Evolutionary conservation across 2,329 filamentous ascomycete genomes (phyloP).

Genomic region (Scedosporium dehoogii): DNA sequence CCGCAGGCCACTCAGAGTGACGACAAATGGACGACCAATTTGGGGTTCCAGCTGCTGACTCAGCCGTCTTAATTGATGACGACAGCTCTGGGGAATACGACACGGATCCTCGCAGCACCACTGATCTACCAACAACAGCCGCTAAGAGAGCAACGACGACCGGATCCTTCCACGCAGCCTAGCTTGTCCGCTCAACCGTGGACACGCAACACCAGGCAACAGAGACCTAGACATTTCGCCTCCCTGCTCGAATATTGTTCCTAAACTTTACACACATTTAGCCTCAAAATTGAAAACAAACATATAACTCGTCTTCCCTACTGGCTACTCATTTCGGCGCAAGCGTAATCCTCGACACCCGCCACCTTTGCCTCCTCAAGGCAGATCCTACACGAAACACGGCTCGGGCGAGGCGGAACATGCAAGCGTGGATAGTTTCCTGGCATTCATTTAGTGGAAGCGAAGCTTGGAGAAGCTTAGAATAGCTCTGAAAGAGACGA

Average conservation of each 20-base stretch:
- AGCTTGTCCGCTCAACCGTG: not conserved
- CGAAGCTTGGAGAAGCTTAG: not conserved
- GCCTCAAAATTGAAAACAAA: not conserved
- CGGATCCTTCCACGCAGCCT: not conserved
- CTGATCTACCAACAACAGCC: not conserved
- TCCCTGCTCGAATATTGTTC: not conserved
- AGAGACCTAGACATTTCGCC: not conserved
- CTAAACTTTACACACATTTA: no score
- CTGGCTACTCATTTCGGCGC: not conserved
- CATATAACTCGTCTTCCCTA: not conserved
- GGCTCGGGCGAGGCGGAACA: not conserved
- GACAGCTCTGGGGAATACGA: not conserved
- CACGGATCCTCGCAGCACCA: not conserved
- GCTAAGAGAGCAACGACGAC: not conserved
- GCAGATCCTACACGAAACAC: not conserved
- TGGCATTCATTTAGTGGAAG: not conserved
- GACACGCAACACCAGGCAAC: not conserved
- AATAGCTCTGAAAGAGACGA: not conserved
- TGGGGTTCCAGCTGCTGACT: not conserved
- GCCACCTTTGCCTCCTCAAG: not conserved
- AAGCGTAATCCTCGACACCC: not conserved
- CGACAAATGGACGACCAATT: no score
- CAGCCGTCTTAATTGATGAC: not conserved
- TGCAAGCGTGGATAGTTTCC: not conserved
- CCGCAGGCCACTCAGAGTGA: no score